Conservation (phyloP, 257 asterid species). For the Capsicum chinense region DNA sequence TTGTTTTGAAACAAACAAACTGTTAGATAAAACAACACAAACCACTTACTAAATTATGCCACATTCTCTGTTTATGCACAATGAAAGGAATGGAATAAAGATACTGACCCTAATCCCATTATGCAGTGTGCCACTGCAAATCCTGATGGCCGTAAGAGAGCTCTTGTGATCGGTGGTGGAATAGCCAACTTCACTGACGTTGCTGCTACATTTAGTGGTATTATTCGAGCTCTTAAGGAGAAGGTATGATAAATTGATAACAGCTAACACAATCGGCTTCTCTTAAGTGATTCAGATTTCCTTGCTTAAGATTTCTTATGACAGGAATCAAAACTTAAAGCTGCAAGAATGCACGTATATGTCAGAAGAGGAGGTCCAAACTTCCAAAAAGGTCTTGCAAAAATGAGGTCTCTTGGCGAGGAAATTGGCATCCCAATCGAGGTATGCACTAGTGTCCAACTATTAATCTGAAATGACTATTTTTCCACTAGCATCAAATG, state of each 20-base stretch:
- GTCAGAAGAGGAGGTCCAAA: conserved; percentile 98
- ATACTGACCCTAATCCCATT: conserved; percentile 9
- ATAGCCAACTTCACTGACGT: conserved; percentile 96
- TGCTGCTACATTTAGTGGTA: conserved; percentile 92
- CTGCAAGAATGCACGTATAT: conserved; percentile 76
- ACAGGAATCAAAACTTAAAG: conserved; percentile 95
- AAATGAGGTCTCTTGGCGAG: conserved; percentile 85
- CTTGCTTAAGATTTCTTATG: background rate
- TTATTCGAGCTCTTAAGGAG: conserved; percentile 84
- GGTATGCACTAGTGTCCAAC: conserved; percentile 45
- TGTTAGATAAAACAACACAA: no score
- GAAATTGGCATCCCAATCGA: conserved; percentile 93
- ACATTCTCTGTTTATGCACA: background rate
- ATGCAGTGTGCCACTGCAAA: conserved; percentile 93
- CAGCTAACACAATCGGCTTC: background rate
- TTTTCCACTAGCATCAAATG: background rate
- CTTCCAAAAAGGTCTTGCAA: conserved; percentile 89
- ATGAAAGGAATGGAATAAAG: background rate
- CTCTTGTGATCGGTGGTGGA: conserved; percentile 94
- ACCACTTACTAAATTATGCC: background rate
- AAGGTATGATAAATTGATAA: conserved; percentile 51
- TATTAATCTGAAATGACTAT: background rate
- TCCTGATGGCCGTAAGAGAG: conserved; percentile 86
- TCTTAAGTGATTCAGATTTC: background rate
- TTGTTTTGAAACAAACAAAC: background rate